Conservation (phyloP, 2,329 filamentous ascomycete species). For the Trichoderma afroharzianum region DNA sequence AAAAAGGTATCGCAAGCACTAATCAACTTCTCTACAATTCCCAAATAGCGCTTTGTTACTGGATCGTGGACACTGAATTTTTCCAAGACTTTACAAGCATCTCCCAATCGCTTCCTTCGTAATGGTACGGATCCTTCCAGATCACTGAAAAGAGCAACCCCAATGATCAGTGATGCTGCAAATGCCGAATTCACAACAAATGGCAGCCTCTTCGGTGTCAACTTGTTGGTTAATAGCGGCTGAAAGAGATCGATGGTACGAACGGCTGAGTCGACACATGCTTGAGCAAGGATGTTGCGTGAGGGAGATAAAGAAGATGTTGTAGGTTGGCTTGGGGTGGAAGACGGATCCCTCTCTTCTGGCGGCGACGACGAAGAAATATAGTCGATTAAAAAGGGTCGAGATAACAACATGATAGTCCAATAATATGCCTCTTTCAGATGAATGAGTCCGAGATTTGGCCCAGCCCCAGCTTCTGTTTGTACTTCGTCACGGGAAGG, state of each 20-base stretch:
- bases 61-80: not conserved
- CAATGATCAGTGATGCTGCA: not conserved
- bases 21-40: not conserved
- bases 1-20: not conserved
- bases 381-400: not conserved
- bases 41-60: not conserved
- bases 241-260: not conserved
- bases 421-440: not conserved
- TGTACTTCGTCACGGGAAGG: not conserved
- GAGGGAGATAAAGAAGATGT: not conserved
- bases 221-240: not conserved
- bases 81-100: not conserved
- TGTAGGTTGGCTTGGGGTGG: not conserved
- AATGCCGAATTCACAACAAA: not conserved
- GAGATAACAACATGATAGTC: not conserved
- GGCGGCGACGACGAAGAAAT: not conserved
- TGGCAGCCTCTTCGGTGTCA: not conserved
- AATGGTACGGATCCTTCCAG: not conserved
- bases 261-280: not conserved
- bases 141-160: not conserved
- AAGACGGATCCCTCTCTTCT: not conserved
- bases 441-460: not conserved
- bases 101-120: not conserved
- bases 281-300: not conserved
- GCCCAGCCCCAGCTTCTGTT: not conserved